Percentiles rank a stretch among this genome's conserved stretches.
These are phyloP conservation scores for Fusarium hostae DNA, from an alignment of 2,329 filamentous ascomycete species.

Conservation along the genomic window DNA sequence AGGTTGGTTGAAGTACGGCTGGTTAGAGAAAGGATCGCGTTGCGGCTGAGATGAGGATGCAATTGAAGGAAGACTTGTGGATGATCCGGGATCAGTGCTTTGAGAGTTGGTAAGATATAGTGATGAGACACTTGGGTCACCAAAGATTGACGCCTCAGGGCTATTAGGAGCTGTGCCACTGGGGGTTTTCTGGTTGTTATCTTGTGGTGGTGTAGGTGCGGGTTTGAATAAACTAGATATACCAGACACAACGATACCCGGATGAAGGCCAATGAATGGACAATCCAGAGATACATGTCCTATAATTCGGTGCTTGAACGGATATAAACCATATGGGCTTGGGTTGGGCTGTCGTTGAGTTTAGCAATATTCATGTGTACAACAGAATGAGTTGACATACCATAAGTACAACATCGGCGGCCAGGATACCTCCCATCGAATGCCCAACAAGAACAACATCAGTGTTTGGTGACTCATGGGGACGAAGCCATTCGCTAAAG, in stretches of 20 bases:
- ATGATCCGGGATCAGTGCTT: constrained; percentile 24
- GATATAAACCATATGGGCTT: constrained; percentile 49
- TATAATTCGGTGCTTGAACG: constrained; percentile 78
- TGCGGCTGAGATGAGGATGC: constrained; percentile 30
- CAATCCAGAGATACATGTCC: constrained; percentile 87
- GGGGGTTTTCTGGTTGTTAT: constrained; percentile 8
- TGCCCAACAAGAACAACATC: constrained; percentile 88
- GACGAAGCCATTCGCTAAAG: constrained; percentile 84
- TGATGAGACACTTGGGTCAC: constrained; percentile 32
- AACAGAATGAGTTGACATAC: constrained; percentile 48
- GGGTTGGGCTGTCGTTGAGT: constrained; percentile 45
- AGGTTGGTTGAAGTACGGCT: constrained; percentile 77
- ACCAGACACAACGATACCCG: constrained; percentile 84
- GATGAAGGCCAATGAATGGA: constrained; percentile 89
- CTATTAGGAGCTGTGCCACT: constrained; percentile 7
- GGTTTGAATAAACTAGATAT: constrained; percentile 79
- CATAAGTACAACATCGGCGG: constrained; percentile 80
- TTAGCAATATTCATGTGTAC: neutral
- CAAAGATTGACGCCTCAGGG: neutral
- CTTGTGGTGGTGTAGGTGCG: constrained; percentile 46
- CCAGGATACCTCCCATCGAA: constrained; percentile 88
- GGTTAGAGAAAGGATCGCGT: constrained; percentile 75
- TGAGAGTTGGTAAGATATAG: constrained; percentile 34
- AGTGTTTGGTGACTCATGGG: constrained; percentile 77
- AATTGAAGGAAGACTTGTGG: constrained; percentile 34